Percentiles rank a stretch among this genome's conserved stretches.
Conservation (phyloP, 805 yeast genomes). For the Pichia gijzeniarum region DNA sequence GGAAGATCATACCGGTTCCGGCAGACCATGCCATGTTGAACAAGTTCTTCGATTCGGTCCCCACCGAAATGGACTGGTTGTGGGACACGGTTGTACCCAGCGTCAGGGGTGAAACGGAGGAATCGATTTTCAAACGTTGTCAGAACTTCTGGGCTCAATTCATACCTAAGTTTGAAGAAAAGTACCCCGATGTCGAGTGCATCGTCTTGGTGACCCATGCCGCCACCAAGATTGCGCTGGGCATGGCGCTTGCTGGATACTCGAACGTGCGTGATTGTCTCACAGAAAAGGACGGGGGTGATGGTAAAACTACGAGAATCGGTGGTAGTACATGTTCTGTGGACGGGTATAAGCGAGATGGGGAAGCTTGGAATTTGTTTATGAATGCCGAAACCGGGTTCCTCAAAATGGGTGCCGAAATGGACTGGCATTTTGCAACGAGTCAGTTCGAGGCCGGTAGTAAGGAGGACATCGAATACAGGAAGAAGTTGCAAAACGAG, state of each 20-base stretch:
- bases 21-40: conserved; percentile 44
- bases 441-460: conserved; percentile 79
- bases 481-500: conserved; percentile 29
- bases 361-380: conserved; percentile 48
- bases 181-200: conserved; percentile 54
- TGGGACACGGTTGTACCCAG: conserved; percentile 54
- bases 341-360: conserved; percentile 44
- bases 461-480: conserved; percentile 68
- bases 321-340: conserved; percentile 84
- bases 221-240: conserved; percentile 84
- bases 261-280: conserved; percentile 45
- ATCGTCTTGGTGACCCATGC: conserved; percentile 86
- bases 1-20: conserved; percentile 66
- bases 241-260: conserved; percentile 62
- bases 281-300: conserved; percentile 38
- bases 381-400: conserved; percentile 73
- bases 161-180: conserved; percentile 48
- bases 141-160: conserved; percentile 47
- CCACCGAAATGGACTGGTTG: conserved; percentile 36
- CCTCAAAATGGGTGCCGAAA: conserved; percentile 75
- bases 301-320: conserved; percentile 31
- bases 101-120: conserved; percentile 64
- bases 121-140: conserved; percentile 62
- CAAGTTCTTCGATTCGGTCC: conserved; percentile 46
- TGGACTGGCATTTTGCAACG: conserved; percentile 80